These are phyloP conservation scores for Acorus gramineus DNA, from an alignment of 106 monocot species.

Conservation along the genomic window DNA sequence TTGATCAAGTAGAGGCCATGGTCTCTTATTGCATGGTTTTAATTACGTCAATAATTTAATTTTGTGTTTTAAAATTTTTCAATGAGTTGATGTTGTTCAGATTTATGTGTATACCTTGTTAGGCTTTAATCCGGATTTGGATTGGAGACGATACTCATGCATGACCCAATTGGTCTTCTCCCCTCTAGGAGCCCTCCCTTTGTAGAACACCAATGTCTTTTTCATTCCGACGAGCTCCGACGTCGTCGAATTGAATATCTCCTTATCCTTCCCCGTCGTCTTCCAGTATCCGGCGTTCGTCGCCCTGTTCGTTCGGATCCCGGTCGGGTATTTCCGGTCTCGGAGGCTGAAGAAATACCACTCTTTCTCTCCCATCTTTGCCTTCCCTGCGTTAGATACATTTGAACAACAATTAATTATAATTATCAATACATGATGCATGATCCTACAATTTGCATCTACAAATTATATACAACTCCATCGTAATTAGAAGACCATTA, in stretches of 20 bases:
- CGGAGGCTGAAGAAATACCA: constrained; percentile 41
- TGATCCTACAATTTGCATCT: no score
- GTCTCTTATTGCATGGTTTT: no score
- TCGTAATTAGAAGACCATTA: no score
- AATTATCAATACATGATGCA: no score
- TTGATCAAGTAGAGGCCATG: no score
- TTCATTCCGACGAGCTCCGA: constrained; percentile 37
- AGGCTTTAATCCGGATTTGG: constrained; percentile 20
- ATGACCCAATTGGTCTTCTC: constrained; percentile 47
- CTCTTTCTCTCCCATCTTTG: constrained; percentile 40
- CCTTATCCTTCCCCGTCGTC: constrained; percentile 38
- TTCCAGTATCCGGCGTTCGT: constrained; percentile 42
- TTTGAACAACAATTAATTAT: no score
- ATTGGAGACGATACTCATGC: constrained; percentile 31
- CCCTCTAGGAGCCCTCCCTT: constrained; percentile 35
- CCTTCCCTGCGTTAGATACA: constrained; percentile 15
- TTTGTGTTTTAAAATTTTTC: no score
- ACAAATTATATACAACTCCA: no score
- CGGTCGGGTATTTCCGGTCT: constrained; percentile 35
- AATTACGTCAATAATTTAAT: no score
- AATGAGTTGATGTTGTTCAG: no score
- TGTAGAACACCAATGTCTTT: constrained; percentile 41
- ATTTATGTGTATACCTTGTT: constrained; percentile 22
- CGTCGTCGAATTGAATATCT: constrained; percentile 18
- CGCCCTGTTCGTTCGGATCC: constrained; percentile 30